Conservation (phyloP, 2,329 filamentous ascomycete genomes). For the Aphanoascus verrucosus region DNA sequence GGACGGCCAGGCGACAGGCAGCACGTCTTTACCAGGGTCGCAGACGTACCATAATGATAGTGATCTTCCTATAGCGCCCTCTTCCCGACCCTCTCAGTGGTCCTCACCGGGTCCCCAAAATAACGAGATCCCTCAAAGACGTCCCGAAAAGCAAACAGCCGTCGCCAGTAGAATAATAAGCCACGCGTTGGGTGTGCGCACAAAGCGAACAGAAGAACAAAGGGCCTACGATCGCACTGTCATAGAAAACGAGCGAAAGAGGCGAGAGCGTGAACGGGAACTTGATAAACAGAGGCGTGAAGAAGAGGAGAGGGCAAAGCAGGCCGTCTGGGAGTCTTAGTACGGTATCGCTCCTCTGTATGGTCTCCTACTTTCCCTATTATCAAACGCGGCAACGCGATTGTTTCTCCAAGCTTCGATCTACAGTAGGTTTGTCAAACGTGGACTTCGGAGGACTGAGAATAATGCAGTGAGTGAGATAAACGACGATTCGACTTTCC, state of each 20-base stretch:
- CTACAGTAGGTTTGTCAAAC: no score
- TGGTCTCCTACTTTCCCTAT: no score
- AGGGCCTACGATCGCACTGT: conserved; percentile 72
- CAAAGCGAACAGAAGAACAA: conserved; percentile 79
- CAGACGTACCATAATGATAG: conserved; percentile 9
- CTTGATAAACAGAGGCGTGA: conserved; percentile 53
- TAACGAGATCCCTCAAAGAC: conserved; percentile 17
- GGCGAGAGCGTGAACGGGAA: conserved; percentile 59
- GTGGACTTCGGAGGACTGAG: no score
- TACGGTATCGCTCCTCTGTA: conserved; percentile 33
- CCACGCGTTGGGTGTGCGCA: conserved; percentile 69
- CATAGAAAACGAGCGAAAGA: conserved; percentile 73
- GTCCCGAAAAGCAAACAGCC: conserved; percentile 87
- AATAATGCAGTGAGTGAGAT: no score
- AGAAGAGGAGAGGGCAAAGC: conserved; percentile 61
- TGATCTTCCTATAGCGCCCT: conserved; percentile 21
- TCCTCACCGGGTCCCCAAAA: background rate
- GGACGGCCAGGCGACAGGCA: conserved; percentile 16
- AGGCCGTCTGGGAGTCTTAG: conserved; percentile 63
- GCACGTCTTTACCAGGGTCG: conserved; percentile 15
- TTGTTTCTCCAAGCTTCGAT: no score
- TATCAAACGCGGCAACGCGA: no score
- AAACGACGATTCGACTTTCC: no score
- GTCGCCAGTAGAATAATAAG: conserved; percentile 86
- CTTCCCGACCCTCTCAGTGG: conserved; percentile 14